Evolutionary conservation across 306 rosid species (phyloP), one percentile per base, ranked within the genome.

Genomic region (Prunus mira): DNA sequence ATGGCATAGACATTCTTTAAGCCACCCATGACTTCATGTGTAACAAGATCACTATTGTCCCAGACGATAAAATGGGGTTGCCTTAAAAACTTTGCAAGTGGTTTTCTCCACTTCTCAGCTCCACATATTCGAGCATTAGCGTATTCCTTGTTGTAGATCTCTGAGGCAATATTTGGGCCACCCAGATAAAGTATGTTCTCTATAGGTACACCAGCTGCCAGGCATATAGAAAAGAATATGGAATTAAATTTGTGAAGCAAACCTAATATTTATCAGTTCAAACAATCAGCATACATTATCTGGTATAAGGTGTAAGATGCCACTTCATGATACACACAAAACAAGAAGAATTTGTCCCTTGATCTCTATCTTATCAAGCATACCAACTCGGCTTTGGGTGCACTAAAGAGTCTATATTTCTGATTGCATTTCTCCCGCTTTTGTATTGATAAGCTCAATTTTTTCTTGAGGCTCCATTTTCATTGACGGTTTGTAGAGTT

Each of bases 21-120:
- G 55, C 97, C 97, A n/a, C 98, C 98, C 98, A 94, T 94, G 85
- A 94, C 98, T 69, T 94, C 98, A 65, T 94, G 98, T 5, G 97
- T 94, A 79, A 88, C 86, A 18, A 93, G 97, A 79, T 93, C 98
- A 55, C 98, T 91, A 66, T 93, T 93, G 75, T 93, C 98, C 98
- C 98, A 93, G 73, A 93, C 98, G 60, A 76, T 86, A 62, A 93
- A 93, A 60, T 93, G 93, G 14, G 98, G 96, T 54, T 93, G 98
- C 77, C 98, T 80, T 18, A 93, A 80, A 73, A 93, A 93, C 68
- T 81, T 93, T 13, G 98, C 98, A 25, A 93, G 87, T 41, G 89
- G 93, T 75, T 93, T 88, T 82, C 98, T 86, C 97, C 97, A 93
- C 84, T 91, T 93, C 66, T 90, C 98, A 22, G 97, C 91, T 81